Evolutionary conservation across 352 stramenopile species (phyloP), one percentile per base, ranked within the genome.

Genomic region (Globisporangium rhizosaccharum): DNA sequence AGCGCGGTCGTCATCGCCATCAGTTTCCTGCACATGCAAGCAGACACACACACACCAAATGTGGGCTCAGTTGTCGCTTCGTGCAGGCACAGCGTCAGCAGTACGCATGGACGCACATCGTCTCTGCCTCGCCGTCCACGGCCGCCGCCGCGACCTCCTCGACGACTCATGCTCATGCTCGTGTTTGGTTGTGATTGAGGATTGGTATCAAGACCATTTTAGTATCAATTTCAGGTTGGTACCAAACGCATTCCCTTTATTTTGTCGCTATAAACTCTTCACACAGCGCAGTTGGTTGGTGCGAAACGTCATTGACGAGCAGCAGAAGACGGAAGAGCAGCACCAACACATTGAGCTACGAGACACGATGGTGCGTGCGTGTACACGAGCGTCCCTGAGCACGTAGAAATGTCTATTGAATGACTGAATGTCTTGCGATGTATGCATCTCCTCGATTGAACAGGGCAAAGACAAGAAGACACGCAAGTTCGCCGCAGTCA

Each of bases 391-490:
- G 39, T 61, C 8, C 33, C 10, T 39, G 44, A 42, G 20, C 36
- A 18, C 53, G 14, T 54, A 33, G 28, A 12, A 12, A 53, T n/a
- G 18, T 63, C 14, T 20, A n/a, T 15, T 46, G 15, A 18, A 20
- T 5, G 7, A 39, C 33, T 10, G 7, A 39, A 10, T 39, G 33
- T 14, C 33, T 39, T 12, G 33, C 33, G 5, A 12, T 12, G 10
- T 14, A 20, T 46, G 41, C 12, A 9, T n/a, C 41, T n/a, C 41
- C 18, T 12, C 0, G 15, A 5, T 20, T 7, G 41, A 46, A 39
- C 59, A 94, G 79, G 96, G 88, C 45, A 99, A 99, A 71, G 88
- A 96, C 58, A 99, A 99, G 82, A 99, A 99, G 72, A 98, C 94
- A 28, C 86, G 96, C 65, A 98, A 98, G 66, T 99, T 98, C 73